Conservation (phyloP, 2,329 filamentous ascomycete genomes). For the Coniosporium uncinatum region DNA sequence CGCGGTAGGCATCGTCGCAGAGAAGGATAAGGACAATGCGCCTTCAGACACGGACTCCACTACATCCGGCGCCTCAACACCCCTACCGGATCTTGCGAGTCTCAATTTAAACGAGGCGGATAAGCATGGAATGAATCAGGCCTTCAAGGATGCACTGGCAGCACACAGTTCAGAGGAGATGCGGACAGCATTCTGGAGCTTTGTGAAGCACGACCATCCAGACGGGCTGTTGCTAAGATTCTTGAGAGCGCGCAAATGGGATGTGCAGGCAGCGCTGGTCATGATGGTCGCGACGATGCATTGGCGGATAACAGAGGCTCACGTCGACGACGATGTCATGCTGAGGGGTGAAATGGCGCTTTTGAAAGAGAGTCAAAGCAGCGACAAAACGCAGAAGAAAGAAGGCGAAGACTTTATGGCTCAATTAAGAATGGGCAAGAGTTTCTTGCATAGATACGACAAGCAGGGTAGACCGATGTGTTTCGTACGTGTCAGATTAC, state of each 20-base stretch:
- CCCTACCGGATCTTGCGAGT: conserved; percentile 7
- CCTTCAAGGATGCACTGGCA: conserved; percentile 77
- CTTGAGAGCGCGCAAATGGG: conserved; percentile 58
- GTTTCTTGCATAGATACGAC: conserved; percentile 84
- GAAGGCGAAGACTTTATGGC: conserved; percentile 71
- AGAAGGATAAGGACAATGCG: not conserved
- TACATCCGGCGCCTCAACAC: conserved; percentile 5
- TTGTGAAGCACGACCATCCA: conserved; percentile 94
- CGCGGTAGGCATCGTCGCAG: too few species aligned
- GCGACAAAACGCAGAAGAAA: conserved; percentile 53
- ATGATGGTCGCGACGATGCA: conserved; percentile 95
- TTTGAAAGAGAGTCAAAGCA: conserved; percentile 51
- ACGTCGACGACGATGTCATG: conserved; percentile 83
- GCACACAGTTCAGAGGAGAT: conserved; percentile 74
- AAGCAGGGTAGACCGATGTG: conserved; percentile 83
- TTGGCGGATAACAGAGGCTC: conserved; percentile 80
- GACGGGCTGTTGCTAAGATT: conserved; percentile 63
- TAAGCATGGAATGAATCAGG: conserved; percentile 88
- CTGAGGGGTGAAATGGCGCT: conserved; percentile 43
- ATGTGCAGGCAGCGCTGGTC: conserved; percentile 84
- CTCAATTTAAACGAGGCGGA: conserved; percentile 58
- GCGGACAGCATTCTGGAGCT: conserved; percentile 78
- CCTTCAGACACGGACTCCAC: too few species aligned
- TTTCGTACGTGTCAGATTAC: conserved; percentile 75
- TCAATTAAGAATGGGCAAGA: conserved; percentile 88